Evolutionary conservation across 768 basidiomycete genomes (phyloP), one percentile per base, ranked within the genome.

Genomic region (Lanmaoa pseudosensibilis): DNA sequence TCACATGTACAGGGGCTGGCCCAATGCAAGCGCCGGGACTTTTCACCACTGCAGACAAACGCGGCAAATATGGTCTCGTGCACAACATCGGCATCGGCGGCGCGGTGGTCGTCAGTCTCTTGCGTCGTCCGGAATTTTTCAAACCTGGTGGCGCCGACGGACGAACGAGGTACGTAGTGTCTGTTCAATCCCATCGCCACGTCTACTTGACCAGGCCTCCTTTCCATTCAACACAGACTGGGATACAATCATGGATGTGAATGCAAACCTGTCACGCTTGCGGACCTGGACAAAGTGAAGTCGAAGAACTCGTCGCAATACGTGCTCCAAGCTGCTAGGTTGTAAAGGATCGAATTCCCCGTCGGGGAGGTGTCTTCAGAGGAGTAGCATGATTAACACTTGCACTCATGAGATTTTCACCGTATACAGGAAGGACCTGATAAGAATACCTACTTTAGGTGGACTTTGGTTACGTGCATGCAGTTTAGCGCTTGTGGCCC

Each of bases 11-110:
- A 88, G 89, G 88, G 90, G 87, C 90, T 5, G 90, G 90, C 33
- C 87, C 87, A 27, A 90, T 92, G 88, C 90, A 92, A 74, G 87
- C 83, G 2, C 83, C 84, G 1, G 85, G 83, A 10, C 76, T 91
- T 44, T 88, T 91, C 60, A 77, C 84, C 54, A 75, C 63, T 5
- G 41, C 77, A 2, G 88, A 90, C 66, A 77, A 78, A 62, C 84
- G 85, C 32, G 88, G 90, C 2, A 92, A 91, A 71, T 90, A 81
- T 59, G 90, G 88, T 4, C 76, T 94, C 13, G 84, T 90, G 10
- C 92, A 94, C 61, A 94, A 94, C 66, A 77, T 94, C 43, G 92
- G 90, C 15, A 78, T 92, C 23, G 92, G 91, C 51, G 87, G 88
- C 46, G 89, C 90, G 15, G 88, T 83, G 4, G 89, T 92, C 27